Evolutionary conservation across 352 stramenopile genomes (phyloP), one percentile per base, ranked within the genome.

Genomic region (Globisporangium perplexum): DNA sequence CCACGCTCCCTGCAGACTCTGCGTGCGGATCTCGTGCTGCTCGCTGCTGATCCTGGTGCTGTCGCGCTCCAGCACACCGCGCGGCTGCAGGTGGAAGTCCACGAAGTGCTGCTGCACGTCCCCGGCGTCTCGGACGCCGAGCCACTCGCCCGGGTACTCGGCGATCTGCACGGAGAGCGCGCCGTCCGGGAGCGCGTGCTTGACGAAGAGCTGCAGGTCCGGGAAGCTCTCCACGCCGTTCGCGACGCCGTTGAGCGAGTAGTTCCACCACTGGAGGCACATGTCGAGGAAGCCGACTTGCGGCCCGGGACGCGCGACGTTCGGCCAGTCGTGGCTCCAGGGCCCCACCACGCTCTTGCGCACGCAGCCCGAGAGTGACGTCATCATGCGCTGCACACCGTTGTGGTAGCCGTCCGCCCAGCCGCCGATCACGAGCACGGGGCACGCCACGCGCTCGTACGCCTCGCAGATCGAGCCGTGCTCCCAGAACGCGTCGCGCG

Each of bases 321-420:
- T 72, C 14, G 71, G 71, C 71, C 69, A 81, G 43, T 78, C 73
- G 60, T 81, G 71, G 50, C 71, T 81, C 71, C 71, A 81, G 4
- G 69, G 69, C 8, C 71, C 71, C 20, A 81, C 61, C 14, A 81
- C 57, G 4, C 71, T 66, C 47, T 75, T 81, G 20, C 57, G 61
- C 38, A 68, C 53, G 12, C 66, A 69, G 26, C 68, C 69, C 7
- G 61, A 60, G 59, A 81, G 64, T 4, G 50, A 57, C 24, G 54
- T 48, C 24, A 81, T 47, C 69, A 81, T 72, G 43, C 71, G 61
- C 38, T 72, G 67, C 17, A 81, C 66, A 7, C 66, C 71, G 20
- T 81, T 81, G 46, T 76, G 70, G 48, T 81, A 81, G 0, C 69
- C 71, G 45, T 81, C 71, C 11, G 72, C 74, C 71, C 69, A 81